Conservation (phyloP, 805 yeast genomes). For the Lipomyces sp. region DNA sequence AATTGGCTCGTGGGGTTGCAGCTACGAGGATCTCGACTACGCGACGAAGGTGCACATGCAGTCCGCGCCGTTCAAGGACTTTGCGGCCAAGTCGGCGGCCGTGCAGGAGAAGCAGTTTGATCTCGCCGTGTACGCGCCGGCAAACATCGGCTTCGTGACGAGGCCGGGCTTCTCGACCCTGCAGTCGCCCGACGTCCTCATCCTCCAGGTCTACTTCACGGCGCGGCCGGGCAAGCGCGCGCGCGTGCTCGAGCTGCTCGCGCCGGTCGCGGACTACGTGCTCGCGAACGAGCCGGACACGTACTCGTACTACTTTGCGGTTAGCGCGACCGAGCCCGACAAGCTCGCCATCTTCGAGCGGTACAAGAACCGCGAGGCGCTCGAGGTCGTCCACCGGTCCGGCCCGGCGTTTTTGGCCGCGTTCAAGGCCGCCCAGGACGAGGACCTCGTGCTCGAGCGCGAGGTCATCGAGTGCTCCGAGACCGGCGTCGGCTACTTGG, state of each 20-base stretch:
- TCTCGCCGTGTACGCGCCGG: slow-evolving; percentile 15
- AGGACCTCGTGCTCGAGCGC: slow-evolving; percentile 1
- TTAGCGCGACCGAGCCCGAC: slow-evolving; percentile 16
- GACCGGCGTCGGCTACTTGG: slow-evolving; percentile 23
- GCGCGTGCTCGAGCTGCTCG: slow-evolving; percentile 55
- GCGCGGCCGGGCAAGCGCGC: slow-evolving; percentile 49
- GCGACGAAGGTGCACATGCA: slow-evolving; percentile 16
- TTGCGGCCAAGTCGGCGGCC: slow-evolving; percentile 11
- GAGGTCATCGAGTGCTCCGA: slow-evolving; percentile 2
- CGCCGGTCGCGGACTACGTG: slow-evolving; percentile 11
- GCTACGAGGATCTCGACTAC: slow-evolving; percentile 18
- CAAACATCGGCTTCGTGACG: slow-evolving; percentile 24
- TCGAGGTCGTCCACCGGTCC: slow-evolving; percentile 18
- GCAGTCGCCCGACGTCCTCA: slow-evolving; percentile 6
- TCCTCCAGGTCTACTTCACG: slow-evolving; percentile 13
- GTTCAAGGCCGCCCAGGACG: slow-evolving; percentile 13
- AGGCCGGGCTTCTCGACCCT: slow-evolving; percentile 13
- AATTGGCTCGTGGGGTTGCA: too few species aligned
- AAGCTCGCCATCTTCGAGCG: slow-evolving; percentile 22
- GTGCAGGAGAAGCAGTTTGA: slow-evolving; percentile 5
- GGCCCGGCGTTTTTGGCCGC: slow-evolving; percentile 9
- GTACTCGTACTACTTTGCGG: slow-evolving; percentile 15
- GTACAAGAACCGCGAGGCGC: slow-evolving; percentile 16
- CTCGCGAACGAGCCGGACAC: slow-evolving; percentile 16
- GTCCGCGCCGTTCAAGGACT: slow-evolving; percentile 14